phyloP scores from a whole-genome alignment of 352 stramenopile genomes.

The Globisporangium okanoganense region DNA sequence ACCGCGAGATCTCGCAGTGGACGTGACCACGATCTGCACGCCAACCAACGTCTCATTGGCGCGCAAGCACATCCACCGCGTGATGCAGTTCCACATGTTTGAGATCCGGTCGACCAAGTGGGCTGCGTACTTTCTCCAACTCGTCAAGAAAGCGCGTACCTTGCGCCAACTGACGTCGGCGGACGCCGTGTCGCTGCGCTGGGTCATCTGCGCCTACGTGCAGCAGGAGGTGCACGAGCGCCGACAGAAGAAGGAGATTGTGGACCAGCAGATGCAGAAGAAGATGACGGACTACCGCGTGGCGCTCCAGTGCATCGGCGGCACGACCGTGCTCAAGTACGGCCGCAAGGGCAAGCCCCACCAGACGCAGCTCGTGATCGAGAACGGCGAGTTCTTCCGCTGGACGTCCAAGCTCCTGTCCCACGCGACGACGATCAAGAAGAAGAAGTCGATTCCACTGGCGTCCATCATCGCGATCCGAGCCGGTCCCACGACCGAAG shows the following conservation, averaged over 20 bases:
- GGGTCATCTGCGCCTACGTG: slow-evolving; percentile 56
- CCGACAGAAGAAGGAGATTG: slow-evolving; percentile 34
- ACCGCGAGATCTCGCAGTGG: slow-evolving; percentile 36
- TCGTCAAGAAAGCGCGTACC: slow-evolving; percentile 38
- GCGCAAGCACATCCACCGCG: slow-evolving; percentile 27
- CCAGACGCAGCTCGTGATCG: slow-evolving; percentile 62
- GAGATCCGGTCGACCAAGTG: slow-evolving; percentile 79
- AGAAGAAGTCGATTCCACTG: slow-evolving; percentile 68
- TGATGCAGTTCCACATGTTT: slow-evolving; percentile 56
- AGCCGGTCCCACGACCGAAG: slow-evolving; percentile 53
- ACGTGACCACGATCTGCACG: slow-evolving; percentile 41
- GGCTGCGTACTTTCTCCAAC: slow-evolving; percentile 69
- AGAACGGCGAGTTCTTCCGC: slow-evolving; percentile 73
- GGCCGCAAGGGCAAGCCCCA: slow-evolving; percentile 79
- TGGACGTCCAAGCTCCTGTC: slow-evolving; percentile 76
- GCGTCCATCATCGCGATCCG: slow-evolving; percentile 52
- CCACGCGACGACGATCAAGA: slow-evolving; percentile 37
- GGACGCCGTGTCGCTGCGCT: slow-evolving; percentile 54
- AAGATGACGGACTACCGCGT: slow-evolving; percentile 87
- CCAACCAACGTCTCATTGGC: slow-evolving; percentile 22
- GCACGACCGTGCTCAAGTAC: slow-evolving; percentile 72
- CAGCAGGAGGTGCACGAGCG: slow-evolving; percentile 38
- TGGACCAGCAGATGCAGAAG: slow-evolving; percentile 54
- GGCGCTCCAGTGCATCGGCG: slow-evolving; percentile 72
- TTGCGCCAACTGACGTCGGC: slow-evolving; percentile 23